A percentile compares a stretch with the other conserved stretches of the same genome.
phyloP scores from a whole-genome alignment of 495 filamentous ascomycete genomes.

The Filosporella fistucella region DNA sequence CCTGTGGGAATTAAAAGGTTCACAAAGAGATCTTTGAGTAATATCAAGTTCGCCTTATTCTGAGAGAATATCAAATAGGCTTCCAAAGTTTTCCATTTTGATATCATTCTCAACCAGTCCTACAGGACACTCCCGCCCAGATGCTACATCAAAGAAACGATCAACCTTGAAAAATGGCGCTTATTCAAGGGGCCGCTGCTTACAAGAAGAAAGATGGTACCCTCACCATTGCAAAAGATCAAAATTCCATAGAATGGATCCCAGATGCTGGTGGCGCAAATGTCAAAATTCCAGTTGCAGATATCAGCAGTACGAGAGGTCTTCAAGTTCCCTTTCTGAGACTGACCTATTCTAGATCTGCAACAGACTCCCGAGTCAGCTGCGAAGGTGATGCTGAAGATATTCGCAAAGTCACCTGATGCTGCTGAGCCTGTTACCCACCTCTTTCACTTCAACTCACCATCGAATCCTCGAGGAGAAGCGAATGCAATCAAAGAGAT shows the following conservation, averaged over 20 bases:
- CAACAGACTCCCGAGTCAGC: slow-evolving; percentile 83
- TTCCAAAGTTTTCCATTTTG: too few species aligned
- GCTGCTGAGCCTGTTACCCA: slow-evolving; percentile 59
- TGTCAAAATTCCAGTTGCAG: slow-evolving; percentile 60
- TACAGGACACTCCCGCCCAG: not conserved
- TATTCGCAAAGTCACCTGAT: slow-evolving; percentile 64
- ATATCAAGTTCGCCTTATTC: too few species aligned
- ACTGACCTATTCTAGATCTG: slow-evolving; percentile 52
- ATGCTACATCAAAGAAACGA: slow-evolving; percentile 7
- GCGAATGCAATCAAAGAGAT: slow-evolving; percentile 78
- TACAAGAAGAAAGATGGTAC: slow-evolving; percentile 98
- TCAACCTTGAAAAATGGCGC: slow-evolving; percentile 29
- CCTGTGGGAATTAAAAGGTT: too few species aligned
- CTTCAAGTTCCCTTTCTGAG: not conserved
- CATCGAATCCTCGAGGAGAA: slow-evolving; percentile 69
- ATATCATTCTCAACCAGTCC: too few species aligned
- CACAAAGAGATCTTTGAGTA: too few species aligned
- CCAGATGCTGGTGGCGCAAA: slow-evolving; percentile 51
- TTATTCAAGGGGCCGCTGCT: slow-evolving; percentile 62
- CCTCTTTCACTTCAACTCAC: slow-evolving; percentile 82
- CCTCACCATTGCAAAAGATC: slow-evolving; percentile 66
- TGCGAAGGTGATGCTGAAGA: slow-evolving; percentile 86
- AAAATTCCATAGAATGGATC: slow-evolving; percentile 73
- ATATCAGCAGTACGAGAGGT: slow-evolving; percentile 68
- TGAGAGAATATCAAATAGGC: too few species aligned